Base-by-base conservation (phyloP, 106 monocot genomes). In the Chionographis japonica region DNA sequence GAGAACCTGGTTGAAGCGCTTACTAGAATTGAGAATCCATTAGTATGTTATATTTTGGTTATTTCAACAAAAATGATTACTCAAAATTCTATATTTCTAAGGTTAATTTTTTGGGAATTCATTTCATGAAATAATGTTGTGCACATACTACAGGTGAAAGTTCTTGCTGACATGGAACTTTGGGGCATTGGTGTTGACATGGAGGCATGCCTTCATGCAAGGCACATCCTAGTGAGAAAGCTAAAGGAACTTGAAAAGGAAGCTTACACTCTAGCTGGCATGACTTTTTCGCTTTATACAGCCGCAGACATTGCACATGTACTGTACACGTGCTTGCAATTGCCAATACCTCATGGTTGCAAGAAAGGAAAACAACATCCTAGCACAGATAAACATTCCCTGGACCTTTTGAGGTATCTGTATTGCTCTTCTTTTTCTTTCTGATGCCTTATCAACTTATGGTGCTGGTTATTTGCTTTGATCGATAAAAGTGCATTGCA, bases 181-280 rank as follows among this genome's bases (percentile, higher is more conserved):
- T 87, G 92, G 82, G 97, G 97, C 16, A 85, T 98, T 49, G 97
- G 92, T 50, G 84, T 92, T 83, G 92, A 98, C 75, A 72, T 98
- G 78, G 92, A 90, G 56, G 84, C 79, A 64, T 98, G 97, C 57
- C 85, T 98, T 63, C 69, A 62, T 35, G 89, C 89, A 53, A 85
- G 90, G 41, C 84, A 85, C 43, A 52, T 82, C 49, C 62, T 98
- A 60, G 87, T 81, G 60, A 93, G 62, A 62, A 92, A 93, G 66
- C 66, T 98, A 27, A 98, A 81, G 72, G 92, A 98, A 65, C 89
- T 98, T 75, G 92, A 98, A 72, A 85, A 86, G 55, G 85, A 90
- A 67, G 97, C 92, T 54, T 79, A 85, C 52, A 72, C 39, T 72
- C 75, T 90, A 17, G 92, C 97, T 8, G 97, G 97, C 52, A 80